Evolutionary conservation across 108 stramenopile species (phyloP).

Genomic region (Nitzschia sp.): DNA sequence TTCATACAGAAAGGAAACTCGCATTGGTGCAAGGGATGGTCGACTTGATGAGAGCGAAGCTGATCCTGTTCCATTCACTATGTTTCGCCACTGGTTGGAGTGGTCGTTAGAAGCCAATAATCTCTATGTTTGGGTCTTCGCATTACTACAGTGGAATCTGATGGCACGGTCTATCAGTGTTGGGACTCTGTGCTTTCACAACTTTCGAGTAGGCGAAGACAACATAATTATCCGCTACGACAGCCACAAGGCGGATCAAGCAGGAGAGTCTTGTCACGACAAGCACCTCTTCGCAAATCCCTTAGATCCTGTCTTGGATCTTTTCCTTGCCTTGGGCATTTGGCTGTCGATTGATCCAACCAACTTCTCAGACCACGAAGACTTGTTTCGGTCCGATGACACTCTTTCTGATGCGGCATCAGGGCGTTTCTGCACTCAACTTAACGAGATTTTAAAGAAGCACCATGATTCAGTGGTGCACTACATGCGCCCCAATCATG

Average conservation of each 20-base stretch:
- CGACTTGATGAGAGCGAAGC: constrained; percentile 26
- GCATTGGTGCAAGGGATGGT: constrained; percentile 16
- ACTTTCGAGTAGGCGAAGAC: constrained; percentile 27
- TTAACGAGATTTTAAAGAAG: constrained; percentile 9
- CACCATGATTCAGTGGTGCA: not conserved
- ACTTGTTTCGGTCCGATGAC: constrained; percentile 20
- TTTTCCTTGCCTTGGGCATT: not conserved
- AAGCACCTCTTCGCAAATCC: constrained; percentile 48
- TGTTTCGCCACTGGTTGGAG: constrained; percentile 16
- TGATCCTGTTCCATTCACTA: constrained; percentile 33
- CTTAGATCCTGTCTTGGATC: not conserved
- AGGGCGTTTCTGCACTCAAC: constrained; percentile 12
- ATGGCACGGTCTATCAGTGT: constrained; percentile 29
- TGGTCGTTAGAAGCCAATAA: constrained; percentile 26
- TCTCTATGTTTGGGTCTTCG: constrained; percentile 25
- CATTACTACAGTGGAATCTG: constrained; percentile 37
- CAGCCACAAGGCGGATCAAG: constrained; percentile 31
- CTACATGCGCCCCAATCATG: constrained; percentile 9
- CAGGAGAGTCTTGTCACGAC: constrained; percentile 30
- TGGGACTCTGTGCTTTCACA: constrained; percentile 24
- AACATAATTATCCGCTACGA: constrained; percentile 26
- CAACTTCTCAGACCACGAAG: constrained; percentile 9
- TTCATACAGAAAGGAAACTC: constrained; percentile 19
- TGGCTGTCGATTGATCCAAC: not conserved
- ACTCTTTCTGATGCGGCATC: constrained; percentile 17